phyloP scores from a whole-genome alignment of 2,329 filamentous ascomycete species.

The Sclerotinia sclerotiorum region DNA sequence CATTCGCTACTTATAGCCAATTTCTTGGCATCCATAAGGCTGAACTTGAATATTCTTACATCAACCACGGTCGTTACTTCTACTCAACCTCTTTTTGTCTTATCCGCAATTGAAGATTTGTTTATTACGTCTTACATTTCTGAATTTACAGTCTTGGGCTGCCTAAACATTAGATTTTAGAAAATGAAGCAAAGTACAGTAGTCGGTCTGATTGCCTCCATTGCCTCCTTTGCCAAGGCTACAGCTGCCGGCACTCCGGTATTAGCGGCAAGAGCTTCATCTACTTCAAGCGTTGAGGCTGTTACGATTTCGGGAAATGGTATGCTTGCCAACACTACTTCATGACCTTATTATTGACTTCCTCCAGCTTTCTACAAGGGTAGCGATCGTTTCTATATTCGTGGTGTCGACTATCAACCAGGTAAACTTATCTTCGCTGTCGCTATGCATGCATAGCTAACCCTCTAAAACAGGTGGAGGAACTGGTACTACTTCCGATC shows the following conservation, averaged over 20 bases:
- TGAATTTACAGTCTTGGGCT: neutral
- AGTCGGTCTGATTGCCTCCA: slow-evolving; percentile 13
- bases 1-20: slow-evolving; percentile 15
- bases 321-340: slow-evolving; percentile 17
- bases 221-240: slow-evolving; percentile 21
- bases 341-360: neutral
- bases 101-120: neutral
- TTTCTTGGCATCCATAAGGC: slow-evolving; percentile 19
- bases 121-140: neutral
- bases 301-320: slow-evolving; percentile 37
- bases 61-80: slow-evolving; percentile 10
- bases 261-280: slow-evolving; percentile 29
- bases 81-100: neutral
- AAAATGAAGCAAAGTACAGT: slow-evolving; percentile 24
- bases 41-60: slow-evolving; percentile 8
- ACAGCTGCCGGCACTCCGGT: slow-evolving; percentile 30
- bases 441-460: neutral
- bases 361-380: slow-evolving; percentile 39
- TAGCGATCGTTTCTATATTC: slow-evolving; percentile 52
- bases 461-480: slow-evolving; percentile 26
- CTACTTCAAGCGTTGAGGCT: slow-evolving; percentile 28
- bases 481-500: slow-evolving; percentile 59
- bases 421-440: slow-evolving; percentile 36
- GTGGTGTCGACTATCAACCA: slow-evolving; percentile 63
- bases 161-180: neutral